A percentile compares a stretch with the other conserved stretches of the same genome.
phyloP scores from a whole-genome alignment of 495 filamentous ascomycete genomes.

The Baudoinia panamericana region DNA sequence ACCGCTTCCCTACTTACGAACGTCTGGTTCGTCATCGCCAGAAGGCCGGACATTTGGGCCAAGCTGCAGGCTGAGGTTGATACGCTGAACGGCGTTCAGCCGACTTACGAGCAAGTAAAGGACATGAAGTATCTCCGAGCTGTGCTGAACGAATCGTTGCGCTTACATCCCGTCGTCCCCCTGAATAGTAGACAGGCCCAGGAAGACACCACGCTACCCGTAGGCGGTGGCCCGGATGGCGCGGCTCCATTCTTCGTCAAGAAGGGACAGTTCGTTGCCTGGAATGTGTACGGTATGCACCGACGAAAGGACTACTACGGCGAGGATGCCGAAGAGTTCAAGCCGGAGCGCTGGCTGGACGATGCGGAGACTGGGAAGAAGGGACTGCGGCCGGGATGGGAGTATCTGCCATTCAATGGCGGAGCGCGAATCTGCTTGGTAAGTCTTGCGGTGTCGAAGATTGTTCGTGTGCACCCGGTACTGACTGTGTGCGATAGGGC shows the following conservation, averaged over 20 bases:
- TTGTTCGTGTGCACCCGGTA: background rate
- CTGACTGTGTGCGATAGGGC: conserved; percentile 5
- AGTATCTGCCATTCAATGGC: conserved; percentile 33
- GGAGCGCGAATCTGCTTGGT: conserved; percentile 30
- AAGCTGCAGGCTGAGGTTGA: conserved; percentile 22
- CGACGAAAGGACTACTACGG: conserved; percentile 26
- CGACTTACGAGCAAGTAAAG: conserved; percentile 24
- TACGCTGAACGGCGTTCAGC: conserved; percentile 16
- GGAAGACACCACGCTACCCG: conserved; percentile 27
- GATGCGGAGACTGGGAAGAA: conserved; percentile 21
- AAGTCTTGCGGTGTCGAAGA: too few relatives aligned
- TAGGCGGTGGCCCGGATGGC: conserved; percentile 26
- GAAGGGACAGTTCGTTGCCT: conserved; percentile 22
- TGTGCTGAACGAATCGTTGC: conserved; percentile 26
- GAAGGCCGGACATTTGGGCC: conserved; percentile 22
- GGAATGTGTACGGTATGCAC: conserved; percentile 26
- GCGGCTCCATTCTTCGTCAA: conserved; percentile 24
- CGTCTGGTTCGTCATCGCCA: conserved; percentile 23
- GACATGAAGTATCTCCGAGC: conserved; percentile 27
- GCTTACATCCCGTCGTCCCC: conserved; percentile 28
- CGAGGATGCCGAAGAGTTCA: conserved; percentile 27
- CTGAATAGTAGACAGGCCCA: conserved; percentile 23
- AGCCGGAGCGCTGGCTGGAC: conserved; percentile 29
- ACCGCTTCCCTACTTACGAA: conserved; percentile 31
- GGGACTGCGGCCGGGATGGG: conserved; percentile 26